These are phyloP conservation scores for Dovyalis caffra DNA, from an alignment of 345 rosid species.

Conservation along the genomic window DNA sequence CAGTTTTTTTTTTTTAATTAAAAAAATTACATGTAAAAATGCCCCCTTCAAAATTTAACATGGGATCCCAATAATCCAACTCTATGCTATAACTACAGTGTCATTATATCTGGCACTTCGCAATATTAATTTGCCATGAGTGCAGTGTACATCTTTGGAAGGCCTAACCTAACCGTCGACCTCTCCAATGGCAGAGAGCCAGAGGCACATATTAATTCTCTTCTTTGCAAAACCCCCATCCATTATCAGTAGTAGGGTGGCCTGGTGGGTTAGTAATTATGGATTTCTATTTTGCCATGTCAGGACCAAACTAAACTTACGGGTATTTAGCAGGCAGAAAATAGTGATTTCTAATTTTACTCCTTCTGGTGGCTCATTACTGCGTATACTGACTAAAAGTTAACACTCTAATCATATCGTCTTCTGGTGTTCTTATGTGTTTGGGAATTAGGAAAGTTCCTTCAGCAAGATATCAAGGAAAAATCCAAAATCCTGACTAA, in stretches of 20 bases:
- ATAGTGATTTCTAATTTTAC: not conserved
- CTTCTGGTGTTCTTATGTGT: not conserved
- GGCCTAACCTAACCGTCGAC: too few relatives aligned
- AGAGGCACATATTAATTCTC: too few relatives aligned
- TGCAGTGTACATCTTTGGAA: not conserved
- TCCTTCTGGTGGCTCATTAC: not conserved
- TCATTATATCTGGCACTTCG: not conserved
- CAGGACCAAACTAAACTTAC: too few relatives aligned
- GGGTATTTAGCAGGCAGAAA: too few relatives aligned
- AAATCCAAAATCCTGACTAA: conserved; percentile 14
- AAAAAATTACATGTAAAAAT: too few relatives aligned
- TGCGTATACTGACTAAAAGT: not conserved
- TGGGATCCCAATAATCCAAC: not conserved
- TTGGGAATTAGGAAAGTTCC: conserved; percentile 26
- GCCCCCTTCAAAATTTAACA: not conserved
- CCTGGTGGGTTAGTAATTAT: too few relatives aligned
- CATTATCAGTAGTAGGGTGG: too few relatives aligned
- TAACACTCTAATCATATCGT: not conserved
- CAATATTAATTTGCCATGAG: not conserved
- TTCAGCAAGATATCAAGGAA: not conserved
- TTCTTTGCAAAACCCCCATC: too few relatives aligned
- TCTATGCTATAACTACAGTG: not conserved
- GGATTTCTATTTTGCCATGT: too few relatives aligned
- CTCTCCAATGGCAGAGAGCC: too few relatives aligned
- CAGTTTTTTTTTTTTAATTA: not conserved